A percentile compares a stretch with the other conserved stretches of the same genome.
phyloP scores from a whole-genome alignment of 163 green algal species.

The Chlorella variabilis region DNA sequence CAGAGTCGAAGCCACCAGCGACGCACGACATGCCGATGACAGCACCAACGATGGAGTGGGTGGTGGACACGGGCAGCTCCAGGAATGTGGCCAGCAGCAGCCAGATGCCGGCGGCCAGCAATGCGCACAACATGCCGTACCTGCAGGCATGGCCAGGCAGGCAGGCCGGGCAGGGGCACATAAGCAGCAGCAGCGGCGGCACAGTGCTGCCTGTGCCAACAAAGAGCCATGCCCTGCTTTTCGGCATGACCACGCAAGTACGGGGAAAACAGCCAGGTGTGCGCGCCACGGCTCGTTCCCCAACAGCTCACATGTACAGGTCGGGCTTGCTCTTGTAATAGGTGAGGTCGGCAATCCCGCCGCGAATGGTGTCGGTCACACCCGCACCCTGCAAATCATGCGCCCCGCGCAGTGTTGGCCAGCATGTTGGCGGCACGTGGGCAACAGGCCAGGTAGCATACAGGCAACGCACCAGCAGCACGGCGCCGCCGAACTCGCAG shows the following conservation, averaged over 20 bases:
- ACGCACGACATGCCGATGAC: conserved; percentile 62
- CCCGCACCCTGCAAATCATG: no score
- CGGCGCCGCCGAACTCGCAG: conserved; percentile 78
- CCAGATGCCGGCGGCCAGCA: conserved; percentile 54
- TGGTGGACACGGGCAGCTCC: conserved; percentile 63
- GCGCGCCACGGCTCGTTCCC: no score
- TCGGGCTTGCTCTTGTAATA: conserved; percentile 45
- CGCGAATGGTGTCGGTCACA: conserved; percentile 61
- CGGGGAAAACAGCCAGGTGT: no score
- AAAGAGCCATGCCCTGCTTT: no score
- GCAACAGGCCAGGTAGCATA: no score
- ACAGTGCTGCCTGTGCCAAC: no score
- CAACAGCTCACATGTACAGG: conserved; percentile 45
- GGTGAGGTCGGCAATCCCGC: conserved; percentile 43
- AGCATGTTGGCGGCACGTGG: no score
- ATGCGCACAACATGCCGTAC: conserved; percentile 59
- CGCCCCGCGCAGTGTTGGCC: no score
- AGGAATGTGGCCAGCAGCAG: conserved; percentile 47
- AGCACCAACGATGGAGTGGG: conserved; percentile 61
- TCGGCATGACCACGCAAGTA: no score
- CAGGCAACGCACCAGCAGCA: conserved; percentile 69
- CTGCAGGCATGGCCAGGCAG: no score
- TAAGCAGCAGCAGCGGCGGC: no score
- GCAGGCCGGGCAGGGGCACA: no score
- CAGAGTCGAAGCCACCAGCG: conserved; percentile 43